Percentiles rank a stretch among this genome's conserved stretches.
Evolutionary conservation across 192 early-diverging fungal genomes (phyloP).

Genomic region (Lunasporangiospora selenospora): DNA sequence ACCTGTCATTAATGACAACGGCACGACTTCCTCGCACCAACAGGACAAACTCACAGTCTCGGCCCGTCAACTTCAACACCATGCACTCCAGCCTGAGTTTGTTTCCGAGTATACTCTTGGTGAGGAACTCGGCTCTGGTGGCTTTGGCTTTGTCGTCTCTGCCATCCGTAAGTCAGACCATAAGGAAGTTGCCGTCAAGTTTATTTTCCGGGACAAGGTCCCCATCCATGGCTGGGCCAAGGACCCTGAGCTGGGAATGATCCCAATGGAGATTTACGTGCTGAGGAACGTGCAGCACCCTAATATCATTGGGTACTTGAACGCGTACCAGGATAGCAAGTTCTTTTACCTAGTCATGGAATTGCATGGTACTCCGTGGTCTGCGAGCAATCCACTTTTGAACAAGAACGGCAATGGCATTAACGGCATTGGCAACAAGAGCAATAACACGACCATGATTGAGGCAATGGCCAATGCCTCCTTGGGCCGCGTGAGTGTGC

Average conservation of each 20-base stretch:
- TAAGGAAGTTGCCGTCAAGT: conserved; percentile 71
- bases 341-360: conserved; percentile 74
- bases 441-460: conserved; percentile 20
- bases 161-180: conserved; percentile 57
- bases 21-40: background rate
- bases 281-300: conserved; percentile 64
- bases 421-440: background rate
- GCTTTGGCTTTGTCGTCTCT: conserved; percentile 80
- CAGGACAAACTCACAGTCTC: conserved; percentile 43
- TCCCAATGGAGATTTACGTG: conserved; percentile 69
- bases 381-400: conserved; percentile 38
- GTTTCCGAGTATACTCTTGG: conserved; percentile 52
- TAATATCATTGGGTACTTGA: conserved; percentile 60
- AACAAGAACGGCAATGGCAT: conserved; percentile 19
- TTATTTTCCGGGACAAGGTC: conserved; percentile 65
- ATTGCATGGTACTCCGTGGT: conserved; percentile 68
- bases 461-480: conserved; percentile 41
- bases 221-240: conserved; percentile 59
- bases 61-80: conserved; percentile 47
- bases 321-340: conserved; percentile 59
- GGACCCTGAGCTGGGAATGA: conserved; percentile 57
- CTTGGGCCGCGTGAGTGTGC: conserved; percentile 11
- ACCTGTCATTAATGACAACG: conserved; percentile 25
- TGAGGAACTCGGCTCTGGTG: conserved; percentile 76
- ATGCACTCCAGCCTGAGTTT: conserved; percentile 56